Base-by-base conservation (phyloP, 129 eudicot genomes). In the Ambrosia trifida region DNA sequence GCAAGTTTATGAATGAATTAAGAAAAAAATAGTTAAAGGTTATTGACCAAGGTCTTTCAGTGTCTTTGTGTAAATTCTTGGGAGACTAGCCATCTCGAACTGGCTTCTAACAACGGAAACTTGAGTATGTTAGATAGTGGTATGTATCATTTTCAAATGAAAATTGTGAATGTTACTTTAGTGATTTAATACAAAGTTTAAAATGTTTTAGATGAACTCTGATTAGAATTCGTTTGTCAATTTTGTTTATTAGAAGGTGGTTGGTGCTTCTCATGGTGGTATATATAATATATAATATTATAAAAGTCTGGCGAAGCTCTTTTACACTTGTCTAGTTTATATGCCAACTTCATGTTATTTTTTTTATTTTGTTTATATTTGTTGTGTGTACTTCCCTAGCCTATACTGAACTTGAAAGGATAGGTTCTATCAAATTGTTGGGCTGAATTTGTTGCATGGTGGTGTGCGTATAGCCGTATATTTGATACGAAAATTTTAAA, bases 181-280 rank as follows among this genome's bases (percentile, higher is more conserved):
- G 40, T 38, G 35, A 35, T 38, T 51, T 50, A 64, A 28, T 6
- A 35, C 38, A 2, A 8, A 35, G 52, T 19, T 64, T 54, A 2
- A 24, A 52, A 64, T 35, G 7, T 8, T 47, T 17, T 20, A 20
- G 53, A 36, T 63, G 41, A 64, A 51, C 28, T 38, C 28, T 24
- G 49, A 36, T 14, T 51, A 65, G 2, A 74, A 18, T 52, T 51
- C 12, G 7, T 64, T 64, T 49, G 53, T 71, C 28, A 36, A 40
- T 41, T 16, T 12, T 61, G 19, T 46, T 59, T 32, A 4, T 30
- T 1, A 32, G 65, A 59, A 59, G 65, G 19, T 11, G 13, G 65
- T 13, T 59, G 41, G 4, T 13, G 65, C 43, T 59, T 59, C 43
- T 59, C 18, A 2, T 36, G 43, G 43, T 36, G 43, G 43, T 36